phyloP scores from a whole-genome alignment of 139 green algal genomes.

The Desmodesmus armatus region DNA sequence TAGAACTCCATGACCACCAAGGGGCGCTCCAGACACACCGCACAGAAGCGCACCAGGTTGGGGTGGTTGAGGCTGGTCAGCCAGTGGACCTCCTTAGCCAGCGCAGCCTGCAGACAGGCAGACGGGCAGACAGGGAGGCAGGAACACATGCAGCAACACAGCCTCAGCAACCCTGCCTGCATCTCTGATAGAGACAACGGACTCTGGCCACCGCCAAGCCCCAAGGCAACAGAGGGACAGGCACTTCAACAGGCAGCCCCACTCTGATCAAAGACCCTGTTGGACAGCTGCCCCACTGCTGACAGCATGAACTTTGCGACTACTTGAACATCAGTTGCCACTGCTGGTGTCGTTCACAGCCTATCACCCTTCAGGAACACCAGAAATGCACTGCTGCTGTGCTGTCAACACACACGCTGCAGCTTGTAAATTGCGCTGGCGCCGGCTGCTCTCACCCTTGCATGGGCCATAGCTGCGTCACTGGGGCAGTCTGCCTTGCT shows the following conservation, averaged over 20 bases:
- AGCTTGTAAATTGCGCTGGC: not conserved
- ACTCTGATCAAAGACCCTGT: not conserved
- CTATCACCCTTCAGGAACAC: too few species aligned
- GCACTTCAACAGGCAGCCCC: too few species aligned
- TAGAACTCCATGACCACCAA: constrained; percentile 76
- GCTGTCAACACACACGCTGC: not conserved
- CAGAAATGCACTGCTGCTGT: too few species aligned
- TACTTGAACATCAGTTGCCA: not conserved
- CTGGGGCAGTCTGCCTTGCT: too few species aligned
- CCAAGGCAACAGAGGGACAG: too few species aligned
- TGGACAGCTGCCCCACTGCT: not conserved
- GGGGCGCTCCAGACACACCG: constrained; percentile 60
- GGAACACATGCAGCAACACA: too few species aligned
- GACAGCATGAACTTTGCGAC: too few species aligned
- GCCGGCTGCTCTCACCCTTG: not conserved
- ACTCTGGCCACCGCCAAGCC: too few species aligned
- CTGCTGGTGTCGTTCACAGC: not conserved
- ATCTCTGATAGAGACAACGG: too few species aligned
- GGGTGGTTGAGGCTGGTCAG: constrained; percentile 62
- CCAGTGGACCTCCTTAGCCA: constrained; percentile 57
- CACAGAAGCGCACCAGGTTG: constrained; percentile 68
- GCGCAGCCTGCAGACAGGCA: constrained; percentile 36
- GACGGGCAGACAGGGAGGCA: too few species aligned
- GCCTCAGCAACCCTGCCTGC: too few species aligned
- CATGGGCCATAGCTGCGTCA: not conserved